Percentiles rank a stretch among this genome's conserved stretches.
These are phyloP conservation scores for Magnolia changhungtana DNA, from an alignment of 164 flowering plant species.

Conservation along the genomic window DNA sequence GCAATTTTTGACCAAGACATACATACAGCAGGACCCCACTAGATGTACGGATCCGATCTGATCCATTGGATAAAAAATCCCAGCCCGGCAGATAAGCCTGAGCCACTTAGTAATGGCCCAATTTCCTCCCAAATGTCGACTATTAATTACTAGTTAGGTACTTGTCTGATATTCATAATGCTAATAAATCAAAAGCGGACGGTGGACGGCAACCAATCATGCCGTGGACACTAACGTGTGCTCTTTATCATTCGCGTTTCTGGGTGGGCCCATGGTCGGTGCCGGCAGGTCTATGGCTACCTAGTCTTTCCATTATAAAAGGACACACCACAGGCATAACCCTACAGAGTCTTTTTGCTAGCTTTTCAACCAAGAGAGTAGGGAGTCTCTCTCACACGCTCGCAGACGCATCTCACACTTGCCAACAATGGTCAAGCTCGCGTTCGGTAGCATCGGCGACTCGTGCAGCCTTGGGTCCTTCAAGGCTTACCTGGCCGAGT, in stretches of 20 bases:
- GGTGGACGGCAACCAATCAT: constrained; percentile 33
- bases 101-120: not conserved
- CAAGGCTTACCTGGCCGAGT: constrained; percentile 60
- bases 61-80: too few species aligned
- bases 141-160: constrained; percentile 10
- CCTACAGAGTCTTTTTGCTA: not conserved
- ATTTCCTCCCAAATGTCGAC: not conserved
- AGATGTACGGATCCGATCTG: too few species aligned
- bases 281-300: constrained; percentile 27
- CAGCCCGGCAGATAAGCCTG: not conserved
- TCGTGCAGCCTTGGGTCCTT: constrained; percentile 50
- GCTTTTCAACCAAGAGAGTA: not conserved
- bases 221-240: constrained; percentile 3
- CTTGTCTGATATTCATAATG: constrained; percentile 15
- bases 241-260: constrained; percentile 1
- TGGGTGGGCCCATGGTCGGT: constrained; percentile 35
- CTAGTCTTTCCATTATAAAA: constrained; percentile 14
- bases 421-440: constrained; percentile 53
- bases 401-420: not conserved
- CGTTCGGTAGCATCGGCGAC: constrained; percentile 53
- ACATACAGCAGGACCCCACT: too few species aligned
- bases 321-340: not conserved
- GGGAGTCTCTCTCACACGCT: not conserved
- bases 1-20: not conserved
- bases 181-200: constrained; percentile 21